Conservation (phyloP, 2,329 filamentous ascomycete genomes). For the Fusarium solani-melongenae region DNA sequence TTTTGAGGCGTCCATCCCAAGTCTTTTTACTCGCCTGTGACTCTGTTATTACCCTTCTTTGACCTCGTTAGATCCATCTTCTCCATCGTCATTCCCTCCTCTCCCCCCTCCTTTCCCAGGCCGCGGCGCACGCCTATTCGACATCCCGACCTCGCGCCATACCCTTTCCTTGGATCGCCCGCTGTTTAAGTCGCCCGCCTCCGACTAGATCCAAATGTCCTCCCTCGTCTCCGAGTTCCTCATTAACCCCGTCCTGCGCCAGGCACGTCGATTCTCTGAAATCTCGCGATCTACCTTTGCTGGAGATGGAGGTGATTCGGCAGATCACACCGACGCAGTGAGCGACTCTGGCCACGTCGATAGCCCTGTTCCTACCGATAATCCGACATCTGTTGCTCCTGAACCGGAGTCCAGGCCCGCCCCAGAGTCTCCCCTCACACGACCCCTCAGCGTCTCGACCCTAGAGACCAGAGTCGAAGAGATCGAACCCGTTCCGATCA, state of each 20-base stretch:
- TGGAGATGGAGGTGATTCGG: conserved; percentile 49
- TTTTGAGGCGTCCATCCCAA: conserved; percentile 20
- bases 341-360: conserved; percentile 30
- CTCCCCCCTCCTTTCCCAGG: conserved; percentile 5
- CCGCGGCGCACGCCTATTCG: conserved; percentile 16
- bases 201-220: conserved; percentile 59
- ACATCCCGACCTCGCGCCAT: neutral
- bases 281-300: conserved; percentile 55
- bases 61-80: conserved; percentile 8
- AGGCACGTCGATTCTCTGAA: conserved; percentile 72
- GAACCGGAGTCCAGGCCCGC: conserved; percentile 22
- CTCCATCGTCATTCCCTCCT: neutral
- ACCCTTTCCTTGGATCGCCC: conserved; percentile 16
- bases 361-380: conserved; percentile 27
- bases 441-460: conserved; percentile 49
- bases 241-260: conserved; percentile 73
- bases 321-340: conserved; percentile 34
- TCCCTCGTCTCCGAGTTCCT: conserved; percentile 73
- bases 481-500: conserved; percentile 27
- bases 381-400: conserved; percentile 16
- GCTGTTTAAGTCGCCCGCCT: conserved; percentile 25
- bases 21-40: conserved; percentile 17
- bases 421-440: conserved; percentile 41
- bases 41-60: conserved; percentile 13
- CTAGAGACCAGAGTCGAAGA: conserved; percentile 50